Base-by-base conservation (phyloP, 2,329 filamentous ascomycete genomes). In the Lachnellula arida region DNA sequence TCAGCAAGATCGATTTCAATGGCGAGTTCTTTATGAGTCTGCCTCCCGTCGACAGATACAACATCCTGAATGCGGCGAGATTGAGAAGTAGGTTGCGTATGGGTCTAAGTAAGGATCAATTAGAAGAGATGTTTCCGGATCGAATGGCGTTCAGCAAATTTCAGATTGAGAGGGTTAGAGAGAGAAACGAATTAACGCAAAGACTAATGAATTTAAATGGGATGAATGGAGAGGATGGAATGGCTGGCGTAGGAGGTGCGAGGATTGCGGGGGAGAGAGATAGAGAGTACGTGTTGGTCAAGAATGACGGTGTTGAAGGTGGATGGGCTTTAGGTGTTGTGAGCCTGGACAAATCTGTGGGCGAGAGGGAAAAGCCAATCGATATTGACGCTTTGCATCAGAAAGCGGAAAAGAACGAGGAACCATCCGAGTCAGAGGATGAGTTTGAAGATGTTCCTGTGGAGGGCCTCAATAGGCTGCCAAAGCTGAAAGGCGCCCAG, bases 1-100 rank as follows among this genome's bases (percentile, higher is more conserved):
- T 99, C 69, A 95, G 89, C 68, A 97, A 97, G 73, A 99, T 99
- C 65, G 94, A 99, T 69, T 99, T 97, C 67, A 89, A 97, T 63
- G 90, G 92, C 63, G 85, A 93, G 12, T 99, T 99, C 73, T 99
- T 99, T 75, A 84, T 88, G 70, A 96, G 91, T 69, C 74, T 99
- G 55, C 94, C 95, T 0, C 80, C 91, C 1, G 87, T 87, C 2
- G 94, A 99, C 75, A 84, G 93, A 49, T 99, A 99, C 76, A 97
- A 97, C 66, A 99, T 99, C 52, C 75, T 99, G 22, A 99, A 99
- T 69, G 94, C 95, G 1, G 94, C 95, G 1, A 81, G 94, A 59
- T 70, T 99, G 59, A 80, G 94, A 55, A 96, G 91, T 71, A 81
- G 94, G 52, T 77, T 99, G 67, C 84, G 94, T 69, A 96, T 99